Conservation (phyloP, 108 stramenopile genomes). For the Skeletonema marinoi region DNA sequence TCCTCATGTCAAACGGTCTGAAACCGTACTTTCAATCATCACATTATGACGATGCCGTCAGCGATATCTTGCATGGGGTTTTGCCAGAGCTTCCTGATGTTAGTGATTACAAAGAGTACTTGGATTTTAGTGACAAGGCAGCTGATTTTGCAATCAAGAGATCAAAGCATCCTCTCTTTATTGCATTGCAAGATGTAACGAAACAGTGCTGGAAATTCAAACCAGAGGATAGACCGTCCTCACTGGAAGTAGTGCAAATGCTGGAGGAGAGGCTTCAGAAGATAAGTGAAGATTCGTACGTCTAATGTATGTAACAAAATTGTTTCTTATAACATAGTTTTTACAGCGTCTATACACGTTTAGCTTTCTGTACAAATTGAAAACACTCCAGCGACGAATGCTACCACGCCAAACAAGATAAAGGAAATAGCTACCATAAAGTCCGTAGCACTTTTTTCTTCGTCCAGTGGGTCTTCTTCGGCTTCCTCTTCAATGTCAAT, state of each 20-base stretch:
- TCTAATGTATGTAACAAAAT: background rate
- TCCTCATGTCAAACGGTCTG: background rate
- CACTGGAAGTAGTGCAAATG: conserved; percentile 12
- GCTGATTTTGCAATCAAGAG: background rate
- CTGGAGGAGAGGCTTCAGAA: background rate
- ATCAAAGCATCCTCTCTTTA: conserved; percentile 2
- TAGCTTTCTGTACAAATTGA: conserved; percentile 46
- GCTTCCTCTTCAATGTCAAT: conserved; percentile 4
- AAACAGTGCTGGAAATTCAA: background rate
- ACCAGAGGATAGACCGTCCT: background rate
- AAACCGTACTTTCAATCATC: background rate
- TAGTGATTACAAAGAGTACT: background rate
- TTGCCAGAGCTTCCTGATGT: conserved; percentile 8
- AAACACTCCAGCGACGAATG: conserved; percentile 63
- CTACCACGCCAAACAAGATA: conserved; percentile 66
- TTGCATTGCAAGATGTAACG: conserved; percentile 11
- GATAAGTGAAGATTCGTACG: background rate
- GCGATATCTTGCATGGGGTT: background rate
- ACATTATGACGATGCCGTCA: background rate
- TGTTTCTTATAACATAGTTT: background rate
- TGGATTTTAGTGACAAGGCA: background rate
- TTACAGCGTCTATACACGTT: background rate
- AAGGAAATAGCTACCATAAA: conserved; percentile 74
- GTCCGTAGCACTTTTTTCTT: conserved; percentile 36
- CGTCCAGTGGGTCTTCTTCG: conserved; percentile 39